phyloP scores from a whole-genome alignment of 2,329 filamentous ascomycete genomes.

The Arthrobotrys entomopaga region DNA sequence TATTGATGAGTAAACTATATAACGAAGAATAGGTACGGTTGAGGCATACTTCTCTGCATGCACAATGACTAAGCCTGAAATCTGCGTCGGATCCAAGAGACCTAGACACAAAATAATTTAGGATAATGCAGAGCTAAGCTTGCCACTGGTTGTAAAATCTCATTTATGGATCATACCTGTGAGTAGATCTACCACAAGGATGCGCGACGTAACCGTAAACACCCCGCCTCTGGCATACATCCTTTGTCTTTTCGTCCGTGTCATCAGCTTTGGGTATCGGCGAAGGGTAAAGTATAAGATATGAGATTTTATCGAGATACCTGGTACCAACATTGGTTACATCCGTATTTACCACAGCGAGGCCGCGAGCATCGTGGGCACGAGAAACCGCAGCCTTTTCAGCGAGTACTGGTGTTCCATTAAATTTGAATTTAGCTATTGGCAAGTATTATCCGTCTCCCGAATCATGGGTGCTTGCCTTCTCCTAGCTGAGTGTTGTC shows the following conservation, averaged over 20 bases:
- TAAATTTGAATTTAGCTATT: not conserved
- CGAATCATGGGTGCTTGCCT: conserved; percentile 60
- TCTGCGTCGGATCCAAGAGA: conserved; percentile 80
- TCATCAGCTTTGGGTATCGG: not conserved
- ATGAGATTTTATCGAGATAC: conserved; percentile 59
- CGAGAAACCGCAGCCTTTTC: conserved; percentile 93
- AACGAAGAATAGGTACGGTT: not conserved
- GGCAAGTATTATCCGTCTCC: not conserved
- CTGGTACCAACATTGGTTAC: conserved; percentile 82
- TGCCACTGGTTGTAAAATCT: too few relatives aligned
- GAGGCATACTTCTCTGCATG: conserved; percentile 76
- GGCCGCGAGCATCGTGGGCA: conserved; percentile 80
- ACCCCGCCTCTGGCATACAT: conserved; percentile 90
- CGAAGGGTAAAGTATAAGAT: too few relatives aligned
- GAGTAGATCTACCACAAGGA: conserved; percentile 90
- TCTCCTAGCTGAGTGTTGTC: conserved; percentile 98
- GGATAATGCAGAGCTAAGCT: conserved; percentile 18
- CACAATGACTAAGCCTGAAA: conserved; percentile 86
- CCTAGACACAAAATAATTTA: conserved; percentile 60
- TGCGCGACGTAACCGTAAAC: conserved; percentile 94
- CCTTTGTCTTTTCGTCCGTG: conserved; percentile 73
- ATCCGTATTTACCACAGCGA: conserved; percentile 94
- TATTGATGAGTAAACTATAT: not conserved
- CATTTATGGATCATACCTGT: conserved; percentile 66
- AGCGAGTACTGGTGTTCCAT: conserved; percentile 71